Conservation (phyloP, 2,329 filamentous ascomycete species). For the Pyrenochaeta sp. region DNA sequence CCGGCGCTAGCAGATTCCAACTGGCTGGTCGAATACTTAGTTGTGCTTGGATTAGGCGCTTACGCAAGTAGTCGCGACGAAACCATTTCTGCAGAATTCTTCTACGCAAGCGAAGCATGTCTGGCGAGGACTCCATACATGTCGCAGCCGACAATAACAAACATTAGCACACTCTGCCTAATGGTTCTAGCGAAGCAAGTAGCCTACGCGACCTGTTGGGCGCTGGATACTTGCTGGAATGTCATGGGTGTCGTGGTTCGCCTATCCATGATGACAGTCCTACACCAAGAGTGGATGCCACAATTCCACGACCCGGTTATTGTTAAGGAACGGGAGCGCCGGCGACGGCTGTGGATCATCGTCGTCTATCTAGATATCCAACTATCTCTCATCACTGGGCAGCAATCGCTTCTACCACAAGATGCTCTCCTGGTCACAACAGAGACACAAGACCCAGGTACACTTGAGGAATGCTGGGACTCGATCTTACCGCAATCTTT, state of each 20-base stretch:
- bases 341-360: slow-evolving; percentile 24
- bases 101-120: slow-evolving; percentile 33
- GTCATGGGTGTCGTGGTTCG: slow-evolving; percentile 27
- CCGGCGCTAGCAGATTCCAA: slow-evolving; percentile 10
- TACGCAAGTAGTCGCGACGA: slow-evolving; percentile 12
- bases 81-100: slow-evolving; percentile 16
- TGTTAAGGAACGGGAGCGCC: slow-evolving; percentile 15
- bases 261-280: slow-evolving; percentile 26
- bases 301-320: slow-evolving; percentile 11
- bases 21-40: slow-evolving; percentile 29
- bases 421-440: slow-evolving; percentile 4
- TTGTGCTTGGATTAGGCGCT: slow-evolving; percentile 30
- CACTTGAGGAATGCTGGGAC: slow-evolving; percentile 19
- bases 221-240: slow-evolving; percentile 31
- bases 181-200: slow-evolving; percentile 35
- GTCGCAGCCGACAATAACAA: slow-evolving; percentile 21
- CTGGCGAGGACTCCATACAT: slow-evolving; percentile 30
- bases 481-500: slow-evolving; percentile 20
- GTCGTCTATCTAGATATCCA: slow-evolving; percentile 32
- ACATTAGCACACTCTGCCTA: slow-evolving; percentile 27
- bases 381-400: slow-evolving; percentile 26
- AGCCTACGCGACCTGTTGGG: slow-evolving; percentile 33
- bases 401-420: slow-evolving; percentile 22
- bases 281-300: slow-evolving; percentile 26
- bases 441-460: not conserved